These are phyloP conservation scores for Abrus pulchellus DNA, from an alignment of 306 rosid genomes.

Conservation along the genomic window DNA sequence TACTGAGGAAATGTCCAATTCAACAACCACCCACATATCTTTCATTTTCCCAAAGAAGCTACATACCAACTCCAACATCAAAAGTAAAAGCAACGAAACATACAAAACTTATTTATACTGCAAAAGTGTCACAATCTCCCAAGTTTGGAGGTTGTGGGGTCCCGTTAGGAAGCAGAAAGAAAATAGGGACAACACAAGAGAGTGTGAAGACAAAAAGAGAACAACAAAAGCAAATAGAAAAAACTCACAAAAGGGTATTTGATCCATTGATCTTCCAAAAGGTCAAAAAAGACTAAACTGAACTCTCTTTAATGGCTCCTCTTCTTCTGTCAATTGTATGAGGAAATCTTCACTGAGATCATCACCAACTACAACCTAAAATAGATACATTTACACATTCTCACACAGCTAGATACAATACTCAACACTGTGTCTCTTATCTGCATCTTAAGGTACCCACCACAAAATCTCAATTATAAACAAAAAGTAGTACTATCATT, in stretches of 20 bases:
- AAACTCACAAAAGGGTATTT: too few relatives aligned
- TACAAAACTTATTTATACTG: background rate
- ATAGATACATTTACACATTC: conserved; percentile 39
- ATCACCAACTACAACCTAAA: conserved; percentile 49
- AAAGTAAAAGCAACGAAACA: conserved; percentile 84
- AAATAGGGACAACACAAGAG: conserved; percentile 50
- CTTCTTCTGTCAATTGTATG: conserved; percentile 50
- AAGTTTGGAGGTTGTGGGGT: conserved; percentile 52
- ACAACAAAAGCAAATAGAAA: conserved; percentile 43
- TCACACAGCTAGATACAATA: conserved; percentile 32
- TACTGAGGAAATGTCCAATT: conserved; percentile 50
- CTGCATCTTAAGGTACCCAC: conserved; percentile 38
- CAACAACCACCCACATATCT: conserved; percentile 72
- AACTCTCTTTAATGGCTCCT: conserved; percentile 65
- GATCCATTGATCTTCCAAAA: conserved; percentile 1
- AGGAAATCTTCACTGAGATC: conserved; percentile 58
- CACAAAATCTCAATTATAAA: conserved; percentile 10
- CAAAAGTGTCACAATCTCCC: conserved; percentile 47
- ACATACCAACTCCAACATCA: conserved; percentile 76
- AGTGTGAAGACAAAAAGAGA: conserved; percentile 61
- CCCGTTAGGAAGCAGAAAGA: conserved; percentile 53
- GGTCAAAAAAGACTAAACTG: conserved; percentile 17
- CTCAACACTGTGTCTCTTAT: conserved; percentile 31
- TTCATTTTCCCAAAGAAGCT: conserved; percentile 64
- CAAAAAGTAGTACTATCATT: background rate